These are phyloP conservation scores for Phytophthora uliginosa DNA, from an alignment of 352 stramenopile species.

Conservation along the genomic window DNA sequence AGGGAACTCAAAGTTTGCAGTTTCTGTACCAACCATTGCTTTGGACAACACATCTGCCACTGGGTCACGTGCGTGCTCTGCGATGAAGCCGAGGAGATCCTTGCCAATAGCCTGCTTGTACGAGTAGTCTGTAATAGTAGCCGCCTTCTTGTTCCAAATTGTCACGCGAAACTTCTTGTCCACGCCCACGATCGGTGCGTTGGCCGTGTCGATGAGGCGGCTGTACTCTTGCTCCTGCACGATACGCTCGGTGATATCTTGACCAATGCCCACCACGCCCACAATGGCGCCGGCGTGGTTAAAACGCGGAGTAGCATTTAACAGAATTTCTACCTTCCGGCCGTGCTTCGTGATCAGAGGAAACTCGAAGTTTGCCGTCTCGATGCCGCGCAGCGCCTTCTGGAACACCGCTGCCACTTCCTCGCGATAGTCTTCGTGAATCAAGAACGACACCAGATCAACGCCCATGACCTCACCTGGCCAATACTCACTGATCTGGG, in stretches of 20 bases:
- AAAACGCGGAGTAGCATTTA: conserved; percentile 81
- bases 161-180: conserved; percentile 86
- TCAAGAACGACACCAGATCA: conserved; percentile 83
- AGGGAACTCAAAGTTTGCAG: conserved; percentile 89
- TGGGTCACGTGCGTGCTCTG: conserved; percentile 64
- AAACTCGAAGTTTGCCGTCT: conserved; percentile 87
- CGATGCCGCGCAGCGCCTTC: conserved; percentile 69
- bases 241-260: conserved; percentile 86
- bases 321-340: conserved; percentile 76
- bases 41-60: conserved; percentile 80
- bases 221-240: conserved; percentile 88
- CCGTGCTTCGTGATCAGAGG: conserved; percentile 85
- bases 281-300: conserved; percentile 71
- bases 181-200: conserved; percentile 86
- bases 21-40: conserved; percentile 71
- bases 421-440: conserved; percentile 75
- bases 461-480: conserved; percentile 90
- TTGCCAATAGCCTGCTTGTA: conserved; percentile 89
- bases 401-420: conserved; percentile 78
- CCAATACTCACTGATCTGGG: conserved; percentile 89
- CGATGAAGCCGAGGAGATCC: conserved; percentile 77
- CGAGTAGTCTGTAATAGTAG: conserved; percentile 89
- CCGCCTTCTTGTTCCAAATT: conserved; percentile 96
- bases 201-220: conserved; percentile 84
- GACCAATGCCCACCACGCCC: conserved; percentile 84